These are phyloP conservation scores for Barbatosphaeria neglecta DNA, from an alignment of 495 filamentous ascomycete species.

Conservation along the genomic window DNA sequence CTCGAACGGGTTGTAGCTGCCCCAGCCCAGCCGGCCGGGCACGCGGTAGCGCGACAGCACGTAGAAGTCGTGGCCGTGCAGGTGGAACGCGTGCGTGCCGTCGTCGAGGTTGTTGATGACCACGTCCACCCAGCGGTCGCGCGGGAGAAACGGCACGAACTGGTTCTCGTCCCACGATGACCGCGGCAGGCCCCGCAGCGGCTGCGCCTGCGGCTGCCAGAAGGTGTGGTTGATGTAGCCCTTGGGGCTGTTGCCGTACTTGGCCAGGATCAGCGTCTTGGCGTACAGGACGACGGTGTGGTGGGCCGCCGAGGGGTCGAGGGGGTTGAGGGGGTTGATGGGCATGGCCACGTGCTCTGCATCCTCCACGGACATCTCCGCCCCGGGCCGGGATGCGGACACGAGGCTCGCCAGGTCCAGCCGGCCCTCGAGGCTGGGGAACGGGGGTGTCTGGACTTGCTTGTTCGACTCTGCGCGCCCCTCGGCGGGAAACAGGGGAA, in stretches of 20 bases:
- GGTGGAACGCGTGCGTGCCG: constrained; percentile 26
- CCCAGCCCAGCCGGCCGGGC: constrained; percentile 35
- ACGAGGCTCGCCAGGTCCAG: constrained; percentile 3
- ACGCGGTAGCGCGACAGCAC: constrained; percentile 37
- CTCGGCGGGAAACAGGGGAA: constrained; percentile 14
- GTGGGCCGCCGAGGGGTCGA: constrained; percentile 17
- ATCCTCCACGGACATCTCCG: too few relatives aligned
- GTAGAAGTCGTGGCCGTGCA: constrained; percentile 60
- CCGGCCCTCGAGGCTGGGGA: not conserved
- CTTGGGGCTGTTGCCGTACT: constrained; percentile 27
- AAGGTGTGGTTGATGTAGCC: constrained; percentile 39
- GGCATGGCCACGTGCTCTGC: too few relatives aligned
- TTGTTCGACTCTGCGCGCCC: not conserved
- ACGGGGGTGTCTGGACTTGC: too few relatives aligned
- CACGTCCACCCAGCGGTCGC: constrained; percentile 48
- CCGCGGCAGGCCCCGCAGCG: constrained; percentile 19
- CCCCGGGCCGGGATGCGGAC: not conserved
- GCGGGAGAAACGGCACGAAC: constrained; percentile 38
- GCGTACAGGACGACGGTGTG: constrained; percentile 38
- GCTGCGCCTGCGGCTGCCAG: constrained; percentile 27
- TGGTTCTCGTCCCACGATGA: constrained; percentile 32
- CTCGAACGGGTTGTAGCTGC: constrained; percentile 30
- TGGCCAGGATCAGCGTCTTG: constrained; percentile 31
- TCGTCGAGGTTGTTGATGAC: constrained; percentile 58
- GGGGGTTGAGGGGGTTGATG: too few relatives aligned